These are phyloP conservation scores for Aspergillus quadrilineatus DNA, from an alignment of 2,329 filamentous ascomycete species.

Conservation along the genomic window DNA sequence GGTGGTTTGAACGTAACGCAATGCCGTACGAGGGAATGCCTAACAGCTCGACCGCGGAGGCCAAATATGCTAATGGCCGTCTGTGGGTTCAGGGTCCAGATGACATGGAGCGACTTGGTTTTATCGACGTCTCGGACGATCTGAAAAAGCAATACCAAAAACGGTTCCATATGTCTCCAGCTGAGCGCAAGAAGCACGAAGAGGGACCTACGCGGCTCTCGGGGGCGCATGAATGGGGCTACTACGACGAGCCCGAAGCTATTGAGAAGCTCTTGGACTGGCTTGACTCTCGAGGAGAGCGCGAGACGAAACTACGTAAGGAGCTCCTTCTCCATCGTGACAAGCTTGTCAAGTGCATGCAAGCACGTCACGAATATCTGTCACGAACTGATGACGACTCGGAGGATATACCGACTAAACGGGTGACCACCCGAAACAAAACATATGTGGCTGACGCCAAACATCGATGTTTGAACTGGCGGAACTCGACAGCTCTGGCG, in stretches of 20 bases:
- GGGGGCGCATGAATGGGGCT: conserved; percentile 83
- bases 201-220: conserved; percentile 79
- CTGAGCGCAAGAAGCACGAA: conserved; percentile 79
- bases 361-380: conserved; percentile 73
- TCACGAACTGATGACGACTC: conserved; percentile 51
- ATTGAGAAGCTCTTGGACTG: conserved; percentile 79
- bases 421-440: conserved; percentile 64
- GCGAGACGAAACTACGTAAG: conserved; percentile 84
- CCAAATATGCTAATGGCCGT: conserved; percentile 88
- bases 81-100: conserved; percentile 97
- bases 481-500: conserved; percentile 60
- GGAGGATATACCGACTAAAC: conserved; percentile 47
- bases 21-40: conserved; percentile 94
- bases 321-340: conserved; percentile 76
- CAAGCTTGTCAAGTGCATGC: conserved; percentile 76
- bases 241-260: conserved; percentile 75
- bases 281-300: conserved; percentile 82
- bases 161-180: conserved; percentile 77
- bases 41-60: conserved; percentile 79
- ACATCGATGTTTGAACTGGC: conserved; percentile 65
- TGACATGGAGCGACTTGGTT: conserved; percentile 79
- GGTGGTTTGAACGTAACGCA: conserved; percentile 98
- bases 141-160: conserved; percentile 72
- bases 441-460: conserved; percentile 56
- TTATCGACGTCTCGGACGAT: conserved; percentile 73